Conservation (phyloP, 2,329 filamentous ascomycete species). For the Fusarium sp. region DNA sequence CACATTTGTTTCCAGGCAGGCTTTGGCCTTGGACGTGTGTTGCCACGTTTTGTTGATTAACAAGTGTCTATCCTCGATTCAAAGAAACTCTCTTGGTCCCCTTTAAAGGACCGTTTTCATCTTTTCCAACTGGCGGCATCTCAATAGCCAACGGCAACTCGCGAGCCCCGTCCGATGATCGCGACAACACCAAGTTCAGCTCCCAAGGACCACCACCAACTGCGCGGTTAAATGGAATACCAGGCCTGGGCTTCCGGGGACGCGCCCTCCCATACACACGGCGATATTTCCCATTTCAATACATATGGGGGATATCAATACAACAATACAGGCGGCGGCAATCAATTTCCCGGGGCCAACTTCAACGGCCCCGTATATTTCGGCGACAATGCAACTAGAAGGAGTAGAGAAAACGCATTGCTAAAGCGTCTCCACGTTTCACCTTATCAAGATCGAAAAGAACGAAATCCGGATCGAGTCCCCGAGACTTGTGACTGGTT, state of each 20-base stretch:
- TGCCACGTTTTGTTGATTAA: neutral
- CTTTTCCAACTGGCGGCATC: neutral
- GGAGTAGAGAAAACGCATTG: neutral
- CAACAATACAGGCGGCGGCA: neutral
- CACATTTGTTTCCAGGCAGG: neutral
- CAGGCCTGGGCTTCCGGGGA: neutral
- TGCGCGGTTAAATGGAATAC: neutral
- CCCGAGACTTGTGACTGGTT: constrained; percentile 36
- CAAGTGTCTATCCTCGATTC: neutral
- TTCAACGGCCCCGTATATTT: constrained; percentile 47
- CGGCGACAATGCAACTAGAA: neutral
- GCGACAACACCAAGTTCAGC: neutral
- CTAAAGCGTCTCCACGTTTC: constrained; percentile 7
- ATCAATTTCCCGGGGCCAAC: neutral
- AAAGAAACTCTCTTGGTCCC: neutral
- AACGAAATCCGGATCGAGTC: constrained; percentile 20
- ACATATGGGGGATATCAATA: neutral
- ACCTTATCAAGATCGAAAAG: constrained; percentile 29
- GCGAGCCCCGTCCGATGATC: neutral
- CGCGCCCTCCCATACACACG: neutral
- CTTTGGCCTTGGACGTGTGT: neutral
- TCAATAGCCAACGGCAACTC: neutral
- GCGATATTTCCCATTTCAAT: neutral
- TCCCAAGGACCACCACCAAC: neutral
- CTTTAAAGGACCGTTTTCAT: neutral